Percentiles rank a stretch among this genome's conserved stretches.
phyloP scores from a whole-genome alignment of 345 rosid genomes.

The Hirschfeldia incana region DNA sequence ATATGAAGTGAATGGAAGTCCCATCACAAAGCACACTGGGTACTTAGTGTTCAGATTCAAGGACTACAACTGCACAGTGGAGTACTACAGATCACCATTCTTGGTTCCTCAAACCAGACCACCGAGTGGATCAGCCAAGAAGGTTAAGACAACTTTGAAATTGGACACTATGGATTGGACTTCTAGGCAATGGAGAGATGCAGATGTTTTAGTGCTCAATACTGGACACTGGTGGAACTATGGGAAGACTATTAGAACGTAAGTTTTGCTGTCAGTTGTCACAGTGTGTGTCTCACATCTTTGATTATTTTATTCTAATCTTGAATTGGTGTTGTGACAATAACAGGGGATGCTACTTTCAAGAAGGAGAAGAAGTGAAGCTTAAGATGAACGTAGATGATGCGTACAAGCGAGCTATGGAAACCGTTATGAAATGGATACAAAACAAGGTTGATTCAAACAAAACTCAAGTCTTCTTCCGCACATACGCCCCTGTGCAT shows the following conservation, averaged over 20 bases:
- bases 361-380: constrained; percentile 59
- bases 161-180: constrained; percentile 73
- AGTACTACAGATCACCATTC: constrained; percentile 87
- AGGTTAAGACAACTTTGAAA: constrained; percentile 62
- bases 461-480: constrained; percentile 69
- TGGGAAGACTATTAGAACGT: constrained; percentile 74
- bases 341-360: constrained; percentile 72
- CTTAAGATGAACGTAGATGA: constrained; percentile 59
- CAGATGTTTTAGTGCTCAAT: constrained; percentile 74
- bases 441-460: constrained; percentile 50
- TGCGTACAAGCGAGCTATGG: constrained; percentile 55
- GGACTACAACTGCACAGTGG: constrained; percentile 83
- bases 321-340: constrained; percentile 10
- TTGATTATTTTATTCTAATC: background rate
- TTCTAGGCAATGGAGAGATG: constrained; percentile 63
- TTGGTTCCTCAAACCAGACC: constrained; percentile 66
- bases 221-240: constrained; percentile 96
- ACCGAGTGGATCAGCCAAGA: constrained; percentile 53
- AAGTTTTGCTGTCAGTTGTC: constrained; percentile 12
- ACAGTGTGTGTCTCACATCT: background rate
- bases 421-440: constrained; percentile 61
- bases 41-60: constrained; percentile 67
- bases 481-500: constrained; percentile 74
- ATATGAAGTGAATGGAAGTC: constrained; percentile 70
- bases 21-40: constrained; percentile 88